Conservation (phyloP, 768 basidiomycete species). For the Austroboletus eburneus region DNA sequence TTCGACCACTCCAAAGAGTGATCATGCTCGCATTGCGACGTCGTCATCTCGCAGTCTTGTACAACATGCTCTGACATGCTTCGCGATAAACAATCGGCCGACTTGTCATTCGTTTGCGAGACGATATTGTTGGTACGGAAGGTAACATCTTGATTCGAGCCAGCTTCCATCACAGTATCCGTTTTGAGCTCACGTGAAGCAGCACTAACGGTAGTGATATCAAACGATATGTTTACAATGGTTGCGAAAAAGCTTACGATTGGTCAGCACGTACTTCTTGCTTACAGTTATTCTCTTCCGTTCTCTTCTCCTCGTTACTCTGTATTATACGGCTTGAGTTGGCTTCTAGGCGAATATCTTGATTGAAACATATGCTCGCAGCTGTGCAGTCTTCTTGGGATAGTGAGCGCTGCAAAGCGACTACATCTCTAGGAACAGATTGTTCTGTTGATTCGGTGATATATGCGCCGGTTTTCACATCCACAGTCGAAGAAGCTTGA, state of each 20-base stretch:
- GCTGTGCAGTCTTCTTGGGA: not conserved
- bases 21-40: not conserved
- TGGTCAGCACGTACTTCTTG: not conserved
- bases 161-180: not conserved
- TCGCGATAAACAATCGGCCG: not conserved
- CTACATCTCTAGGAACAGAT: not conserved
- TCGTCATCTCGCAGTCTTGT: not conserved
- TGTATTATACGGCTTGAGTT: no score
- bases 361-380: not conserved
- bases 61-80: not conserved
- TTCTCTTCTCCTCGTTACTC: no score
- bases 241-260: conserved; percentile 3
- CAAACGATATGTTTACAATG: not conserved
- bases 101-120: not conserved
- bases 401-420: not conserved
- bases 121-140: not conserved
- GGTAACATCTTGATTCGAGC: not conserved
- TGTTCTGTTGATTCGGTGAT: not conserved
- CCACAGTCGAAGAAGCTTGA: not conserved
- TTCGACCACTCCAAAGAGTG: not conserved
- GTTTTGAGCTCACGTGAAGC: not conserved
- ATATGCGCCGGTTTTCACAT: not conserved
- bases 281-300: no score
- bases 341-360: no score
- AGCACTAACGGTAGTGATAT: not conserved